These are phyloP conservation scores for Nematocida parisii DNA, from an alignment of 371 early-diverging fungal genomes.

Conservation along the genomic window DNA sequence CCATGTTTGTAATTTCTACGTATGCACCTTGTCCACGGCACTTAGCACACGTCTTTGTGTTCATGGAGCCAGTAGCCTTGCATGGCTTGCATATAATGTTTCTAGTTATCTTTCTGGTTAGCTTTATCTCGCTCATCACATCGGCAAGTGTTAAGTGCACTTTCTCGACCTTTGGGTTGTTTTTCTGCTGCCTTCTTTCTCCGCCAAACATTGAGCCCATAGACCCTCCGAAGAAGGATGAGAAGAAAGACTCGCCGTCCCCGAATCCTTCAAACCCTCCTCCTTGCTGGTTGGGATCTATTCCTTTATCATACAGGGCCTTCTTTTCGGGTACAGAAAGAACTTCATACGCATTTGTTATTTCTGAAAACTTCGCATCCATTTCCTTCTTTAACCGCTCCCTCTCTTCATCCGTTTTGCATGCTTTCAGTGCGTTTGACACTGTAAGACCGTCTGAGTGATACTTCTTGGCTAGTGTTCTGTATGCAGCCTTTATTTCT, in stretches of 20 bases:
- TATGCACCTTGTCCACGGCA: conserved; percentile 67
- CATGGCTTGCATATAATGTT: conserved; percentile 64
- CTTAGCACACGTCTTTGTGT: conserved; percentile 58
- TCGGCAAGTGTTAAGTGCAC: conserved; percentile 63
- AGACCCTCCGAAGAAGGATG: conserved; percentile 62
- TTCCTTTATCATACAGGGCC: conserved; percentile 76
- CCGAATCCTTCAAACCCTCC: conserved; percentile 28
- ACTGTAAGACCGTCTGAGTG: conserved; percentile 55
- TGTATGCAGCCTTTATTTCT: conserved; percentile 64
- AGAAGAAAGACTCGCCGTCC: conserved; percentile 56
- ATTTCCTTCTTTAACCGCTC: conserved; percentile 58
- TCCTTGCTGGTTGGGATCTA: conserved; percentile 40
- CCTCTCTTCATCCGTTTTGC: conserved; percentile 59
- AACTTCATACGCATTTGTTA: conserved; percentile 85
- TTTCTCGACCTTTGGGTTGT: conserved; percentile 40
- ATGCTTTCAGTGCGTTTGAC: conserved; percentile 38
- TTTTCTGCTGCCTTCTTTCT: conserved; percentile 31
- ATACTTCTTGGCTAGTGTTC: conserved; percentile 50
- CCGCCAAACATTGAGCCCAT: conserved; percentile 50
- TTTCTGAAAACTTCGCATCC: conserved; percentile 79
- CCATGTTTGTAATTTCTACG: conserved; percentile 41
- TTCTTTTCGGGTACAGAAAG: conserved; percentile 83
- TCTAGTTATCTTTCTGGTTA: conserved; percentile 60
- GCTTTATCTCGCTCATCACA: conserved; percentile 56
- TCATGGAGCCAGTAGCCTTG: conserved; percentile 63